Conservation (phyloP, 352 stramenopile genomes). For the Phytophthora crassamura region DNA sequence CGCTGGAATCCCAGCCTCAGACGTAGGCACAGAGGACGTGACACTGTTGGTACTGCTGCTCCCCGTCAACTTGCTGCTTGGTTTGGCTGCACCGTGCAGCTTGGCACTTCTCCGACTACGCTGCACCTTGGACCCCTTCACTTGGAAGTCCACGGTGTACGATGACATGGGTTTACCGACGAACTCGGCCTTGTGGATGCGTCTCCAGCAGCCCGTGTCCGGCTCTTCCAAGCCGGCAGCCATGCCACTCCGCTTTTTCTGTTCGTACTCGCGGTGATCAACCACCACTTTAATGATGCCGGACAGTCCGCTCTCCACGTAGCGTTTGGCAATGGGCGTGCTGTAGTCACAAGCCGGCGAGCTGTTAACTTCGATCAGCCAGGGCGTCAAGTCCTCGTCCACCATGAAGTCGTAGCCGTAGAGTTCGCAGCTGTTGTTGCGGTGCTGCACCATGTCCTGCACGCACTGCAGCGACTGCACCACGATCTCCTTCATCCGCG, state of each 20-base stretch:
- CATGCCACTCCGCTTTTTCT: conserved; percentile 43
- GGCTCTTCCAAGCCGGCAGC: conserved; percentile 44
- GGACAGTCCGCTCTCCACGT: conserved; percentile 83
- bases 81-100: conserved; percentile 2
- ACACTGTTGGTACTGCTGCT: conserved; percentile 13
- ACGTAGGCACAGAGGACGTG: not conserved
- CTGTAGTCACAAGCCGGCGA: conserved; percentile 94
- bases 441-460: conserved; percentile 88
- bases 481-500: conserved; percentile 90
- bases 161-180: conserved; percentile 72
- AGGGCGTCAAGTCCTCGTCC: conserved; percentile 82
- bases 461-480: conserved; percentile 85
- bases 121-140: conserved; percentile 62
- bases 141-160: conserved; percentile 74
- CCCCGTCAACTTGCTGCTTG: not conserved
- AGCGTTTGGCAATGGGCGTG: conserved; percentile 89
- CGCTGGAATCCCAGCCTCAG: not conserved
- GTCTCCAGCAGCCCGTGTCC: conserved; percentile 65
- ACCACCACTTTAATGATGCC: conserved; percentile 92
- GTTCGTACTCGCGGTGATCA: conserved; percentile 79
- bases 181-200: conserved; percentile 69
- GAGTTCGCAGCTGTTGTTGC: conserved; percentile 92
- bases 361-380: conserved; percentile 95
- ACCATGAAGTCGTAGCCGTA: conserved; percentile 97
- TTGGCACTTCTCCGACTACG: conserved; percentile 26